Percentiles rank a stretch among this genome's conserved stretches.
Evolutionary conservation across 208 protist genomes (phyloP).

Genomic region (Crithidia thermophila): DNA sequence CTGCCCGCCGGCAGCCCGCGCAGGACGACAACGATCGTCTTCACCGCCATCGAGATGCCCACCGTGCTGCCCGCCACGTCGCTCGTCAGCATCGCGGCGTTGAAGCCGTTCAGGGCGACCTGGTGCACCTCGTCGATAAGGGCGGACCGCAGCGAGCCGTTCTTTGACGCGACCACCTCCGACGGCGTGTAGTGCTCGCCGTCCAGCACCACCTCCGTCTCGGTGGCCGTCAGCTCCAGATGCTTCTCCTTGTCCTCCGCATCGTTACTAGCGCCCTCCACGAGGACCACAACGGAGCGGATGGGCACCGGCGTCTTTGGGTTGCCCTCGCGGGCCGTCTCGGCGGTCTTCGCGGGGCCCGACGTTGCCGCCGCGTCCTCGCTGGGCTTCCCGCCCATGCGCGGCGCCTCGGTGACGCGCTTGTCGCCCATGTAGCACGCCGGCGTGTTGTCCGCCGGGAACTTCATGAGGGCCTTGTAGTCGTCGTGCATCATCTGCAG

Average conservation of each 20-base stretch:
- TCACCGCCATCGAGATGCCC: slow-evolving; percentile 39
- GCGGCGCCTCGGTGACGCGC: slow-evolving; percentile 23
- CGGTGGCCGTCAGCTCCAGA: slow-evolving; percentile 16
- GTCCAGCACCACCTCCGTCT: slow-evolving; percentile 19
- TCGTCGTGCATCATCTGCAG: slow-evolving; percentile 39
- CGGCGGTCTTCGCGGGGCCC: not conserved
- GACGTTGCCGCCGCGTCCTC: not conserved
- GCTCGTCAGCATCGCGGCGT: slow-evolving; percentile 46
- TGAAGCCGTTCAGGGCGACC: slow-evolving; percentile 44
- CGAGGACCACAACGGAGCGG: slow-evolving; percentile 20
- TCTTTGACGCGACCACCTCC: slow-evolving; percentile 40
- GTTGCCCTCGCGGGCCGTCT: not conserved
- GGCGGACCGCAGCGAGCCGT: slow-evolving; percentile 29
- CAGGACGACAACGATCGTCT: slow-evolving; percentile 31
- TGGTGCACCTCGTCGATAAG: slow-evolving; percentile 36
- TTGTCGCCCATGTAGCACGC: slow-evolving; percentile 33
- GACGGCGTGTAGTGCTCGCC: slow-evolving; percentile 27
- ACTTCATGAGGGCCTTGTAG: slow-evolving; percentile 27
- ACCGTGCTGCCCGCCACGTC: slow-evolving; percentile 40
- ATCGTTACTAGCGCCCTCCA: slow-evolving; percentile 5
- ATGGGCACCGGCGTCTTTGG: slow-evolving; percentile 14
- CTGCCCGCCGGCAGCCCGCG: slow-evolving; percentile 11
- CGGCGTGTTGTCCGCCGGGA: slow-evolving; percentile 24
- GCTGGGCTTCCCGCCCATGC: slow-evolving; percentile 17
- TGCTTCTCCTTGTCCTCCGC: not conserved